Percentiles rank a stretch among this genome's conserved stretches.
Evolutionary conservation across 768 basidiomycete genomes (phyloP).

Genomic region (Leucocoprinus birnbaumii): DNA sequence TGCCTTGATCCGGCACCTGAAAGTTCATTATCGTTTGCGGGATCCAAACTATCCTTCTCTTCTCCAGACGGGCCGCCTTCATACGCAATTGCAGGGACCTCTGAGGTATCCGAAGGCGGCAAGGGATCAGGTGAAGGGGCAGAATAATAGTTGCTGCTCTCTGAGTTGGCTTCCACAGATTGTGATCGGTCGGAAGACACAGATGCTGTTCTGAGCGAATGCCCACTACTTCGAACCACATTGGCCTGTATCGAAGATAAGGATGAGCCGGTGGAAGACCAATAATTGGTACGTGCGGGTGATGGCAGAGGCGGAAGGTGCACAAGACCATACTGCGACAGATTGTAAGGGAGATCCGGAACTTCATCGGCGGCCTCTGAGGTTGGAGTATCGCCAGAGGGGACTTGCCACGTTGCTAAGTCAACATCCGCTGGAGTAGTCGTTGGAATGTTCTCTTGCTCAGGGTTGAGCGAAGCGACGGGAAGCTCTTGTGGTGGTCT

Average conservation of each 20-base stretch:
- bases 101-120: neutral
- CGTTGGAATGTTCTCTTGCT: too few relatives aligned
- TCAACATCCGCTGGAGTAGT: too few relatives aligned
- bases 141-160: neutral
- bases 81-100: neutral
- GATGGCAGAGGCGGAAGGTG: constrained; percentile 35
- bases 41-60: neutral
- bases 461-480: too few relatives aligned
- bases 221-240: neutral
- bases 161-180: neutral
- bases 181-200: neutral
- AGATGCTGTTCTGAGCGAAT: neutral
- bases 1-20: neutral
- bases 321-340: constrained; percentile 38
- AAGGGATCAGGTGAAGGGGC: neutral
- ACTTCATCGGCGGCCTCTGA: constrained; percentile 13
- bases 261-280: neutral
- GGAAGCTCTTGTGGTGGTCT: too few relatives aligned
- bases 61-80: neutral
- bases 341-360: constrained; percentile 29
- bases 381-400: constrained; percentile 10
- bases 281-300: constrained; percentile 6
- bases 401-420: too few relatives aligned
- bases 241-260: constrained; percentile 14
- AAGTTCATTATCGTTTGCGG: neutral